Evolutionary conservation across 225 moss, liverwort and hornwort genomes (phyloP), one percentile per base, ranked within the genome.

Genomic region (Bryoerythrophyllum caledonicum): DNA sequence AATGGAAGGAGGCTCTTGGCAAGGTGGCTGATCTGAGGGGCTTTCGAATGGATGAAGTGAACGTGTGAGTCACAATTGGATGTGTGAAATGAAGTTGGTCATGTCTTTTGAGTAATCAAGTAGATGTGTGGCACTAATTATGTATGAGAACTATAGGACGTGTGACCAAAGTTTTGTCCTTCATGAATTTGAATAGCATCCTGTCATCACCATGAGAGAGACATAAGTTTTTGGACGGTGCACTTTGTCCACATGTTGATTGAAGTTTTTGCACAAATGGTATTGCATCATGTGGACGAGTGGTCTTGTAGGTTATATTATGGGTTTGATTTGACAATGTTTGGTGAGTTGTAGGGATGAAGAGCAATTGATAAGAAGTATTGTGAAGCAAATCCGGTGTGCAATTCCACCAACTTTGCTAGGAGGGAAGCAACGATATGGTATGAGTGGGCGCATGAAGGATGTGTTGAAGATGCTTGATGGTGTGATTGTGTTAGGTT

Each of bases 41-140:
- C 10, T 34, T 68, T n/a, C 51, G 32, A 21, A 3, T 51, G 51
- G 67, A 68, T 21, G 53, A 53, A 68, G 68, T 53, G 68, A 68
- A 68, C 8, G 21, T 34, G 68, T 68, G 34, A 53, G 53, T 14
- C 6, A 16, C 3, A 3, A 2, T 2, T 5, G 23, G 24, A 24
- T 6, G 41, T 11, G 8, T 41, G 41, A 64, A 24, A 1, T 13
- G 5, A 64, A 40, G 0, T 62, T 15, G 2, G 0, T 27, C 0
- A 0, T 56, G 4, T 12, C 0, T 25, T 2, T 12, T 25, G 2
- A 3, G 8, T n/a, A n/a, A n/a, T n/a, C n/a, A n/a, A n/a, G n/a
- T n/a, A n/a, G n/a, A n/a, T n/a, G n/a, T n/a, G n/a, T n/a, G n/a
- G n/a, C n/a, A n/a, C n/a, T n/a, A n/a, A n/a, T n/a, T 38, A 24